Evolutionary conservation across 2,329 filamentous ascomycete species (phyloP), one percentile per base, ranked within the genome.

Genomic region (Falciphora oryzae): DNA sequence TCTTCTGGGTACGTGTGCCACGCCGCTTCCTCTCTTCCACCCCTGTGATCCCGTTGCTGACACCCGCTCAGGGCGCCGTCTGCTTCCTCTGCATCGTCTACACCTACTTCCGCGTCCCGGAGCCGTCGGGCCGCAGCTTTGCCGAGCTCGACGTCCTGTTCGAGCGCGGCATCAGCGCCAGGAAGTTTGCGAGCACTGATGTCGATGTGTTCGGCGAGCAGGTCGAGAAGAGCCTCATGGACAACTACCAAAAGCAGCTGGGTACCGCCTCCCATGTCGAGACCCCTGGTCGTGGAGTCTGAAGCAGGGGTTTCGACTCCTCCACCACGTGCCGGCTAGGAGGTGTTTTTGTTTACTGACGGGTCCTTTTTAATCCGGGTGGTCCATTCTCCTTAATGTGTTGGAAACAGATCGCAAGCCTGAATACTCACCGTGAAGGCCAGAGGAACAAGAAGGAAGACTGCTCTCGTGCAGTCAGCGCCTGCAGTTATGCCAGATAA

Each of bases 61-160:
- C 32, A 11, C 25, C 60, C 27, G 11, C 14, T 14, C 68, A 84
- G 82, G 88, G 86, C 18, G 90, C 88, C 0, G 88, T 92, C 65
- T 94, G 91, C 77, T 91, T 92, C 78, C 76, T 87, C 64, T 95
- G 91, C 78, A 86, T 93, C 71, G 78, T 95, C 22, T 96, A 94
- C 77, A 89, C 89, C 0, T 94, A 87, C 73, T 93, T 93, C 80
- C 84, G 90, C 16, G 80, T 94, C 0, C 93, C 93, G 0, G 92
- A 97, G 73, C 92, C 93, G 0, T 80, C 80, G 4, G 93, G 91
- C 13, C 86, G 92, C 57, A 90, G 90, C 0, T 97, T 94, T 72
- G 93, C 92, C 8, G 93, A 97, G 76, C 79, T 97, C 65, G 92
- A 97, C 74, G 71, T 96, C 61, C 80, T 97, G 61, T 97, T 97